Evolutionary conservation across 2,329 filamentous ascomycete genomes (phyloP).

Genomic region (Pseudopyrenochaeta lycopersici): DNA sequence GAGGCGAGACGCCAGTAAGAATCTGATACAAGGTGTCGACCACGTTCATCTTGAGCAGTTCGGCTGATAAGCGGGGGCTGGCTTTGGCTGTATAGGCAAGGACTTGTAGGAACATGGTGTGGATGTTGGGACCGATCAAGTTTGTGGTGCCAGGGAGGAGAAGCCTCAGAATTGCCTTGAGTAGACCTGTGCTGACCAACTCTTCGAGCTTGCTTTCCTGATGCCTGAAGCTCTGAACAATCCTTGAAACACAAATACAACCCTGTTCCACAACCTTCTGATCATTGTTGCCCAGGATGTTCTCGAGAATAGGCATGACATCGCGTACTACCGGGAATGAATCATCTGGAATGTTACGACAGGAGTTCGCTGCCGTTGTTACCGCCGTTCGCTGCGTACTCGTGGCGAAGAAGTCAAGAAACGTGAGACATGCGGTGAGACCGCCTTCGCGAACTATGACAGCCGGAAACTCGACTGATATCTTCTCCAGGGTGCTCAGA

Average conservation of each 20-base stretch:
- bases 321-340: slow-evolving; percentile 91
- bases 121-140: slow-evolving; percentile 90
- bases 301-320: slow-evolving; percentile 94
- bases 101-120: slow-evolving; percentile 94
- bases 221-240: slow-evolving; percentile 96
- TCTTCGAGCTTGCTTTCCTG: slow-evolving; percentile 89
- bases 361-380: slow-evolving; percentile 97
- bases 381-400: slow-evolving; percentile 96
- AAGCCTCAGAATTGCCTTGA: slow-evolving; percentile 84
- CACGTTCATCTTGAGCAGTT: slow-evolving; percentile 94
- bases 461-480: slow-evolving; percentile 93
- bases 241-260: slow-evolving; percentile 91
- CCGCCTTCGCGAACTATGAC: slow-evolving; percentile 96
- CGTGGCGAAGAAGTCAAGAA: slow-evolving; percentile 96
- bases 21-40: slow-evolving; percentile 99
- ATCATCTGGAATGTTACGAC: slow-evolving; percentile 93
- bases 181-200: slow-evolving; percentile 85
- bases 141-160: slow-evolving; percentile 95
- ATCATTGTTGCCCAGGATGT: slow-evolving; percentile 89
- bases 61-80: slow-evolving; percentile 85
- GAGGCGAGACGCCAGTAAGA: slow-evolving; percentile 92
- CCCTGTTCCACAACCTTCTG: slow-evolving; percentile 97
- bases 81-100: slow-evolving; percentile 89
- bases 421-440: slow-evolving; percentile 92
- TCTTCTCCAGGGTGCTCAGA: slow-evolving; percentile 95